Base-by-base conservation (phyloP, 1,139 yeast species). In the Meyerozyma guilliermondii region DNA sequence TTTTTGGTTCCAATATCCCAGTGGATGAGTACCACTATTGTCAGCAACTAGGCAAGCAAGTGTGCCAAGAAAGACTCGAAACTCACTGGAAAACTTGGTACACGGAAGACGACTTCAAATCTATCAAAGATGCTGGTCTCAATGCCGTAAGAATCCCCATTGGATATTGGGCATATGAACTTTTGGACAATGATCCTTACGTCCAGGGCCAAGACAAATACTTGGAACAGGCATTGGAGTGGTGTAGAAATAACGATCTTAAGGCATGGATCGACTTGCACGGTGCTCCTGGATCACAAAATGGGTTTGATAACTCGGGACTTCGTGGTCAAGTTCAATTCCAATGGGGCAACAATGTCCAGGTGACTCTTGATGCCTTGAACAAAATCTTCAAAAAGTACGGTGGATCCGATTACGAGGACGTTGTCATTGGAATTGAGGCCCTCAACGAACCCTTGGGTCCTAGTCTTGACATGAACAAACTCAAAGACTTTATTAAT, bases 211-310 rank as follows among this genome's bases (percentile, higher is more conserved):
- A 89, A 66, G 80, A 74, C 43, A 59, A 64, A 14, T 87, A 84
- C 60, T 68, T 91, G 47, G 89, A 86, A 53, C 68, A 73, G 52
- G 96, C 96, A 8, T 68, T 91, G 41, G 74, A 64, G 20, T 91
- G 97, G 97, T 80, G 87, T 40, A 65, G 78, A 43, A 66, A 71
- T 17, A 55, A 81, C 52, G 76, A 74, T 39, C 62, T 91, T 52
- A 81, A 84, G 59, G 95, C 80, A 18, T 88, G 96, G 96, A 74
- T 91, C 43, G 98, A 91, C 62, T 68, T 91, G 54, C 98, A 91
- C 61, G 98, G 98, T 45, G 94, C 88, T 24, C 94, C 97, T 39
- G 98, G 97, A n/a, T 86, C 96, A 17, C 98, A 91, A 65, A 91
- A 91, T 60, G 97, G 98, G 17, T 91, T 91, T 60, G 98, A 92